phyloP scores from a whole-genome alignment of 768 basidiomycete species.

The Daedaleopsis sinensis region DNA sequence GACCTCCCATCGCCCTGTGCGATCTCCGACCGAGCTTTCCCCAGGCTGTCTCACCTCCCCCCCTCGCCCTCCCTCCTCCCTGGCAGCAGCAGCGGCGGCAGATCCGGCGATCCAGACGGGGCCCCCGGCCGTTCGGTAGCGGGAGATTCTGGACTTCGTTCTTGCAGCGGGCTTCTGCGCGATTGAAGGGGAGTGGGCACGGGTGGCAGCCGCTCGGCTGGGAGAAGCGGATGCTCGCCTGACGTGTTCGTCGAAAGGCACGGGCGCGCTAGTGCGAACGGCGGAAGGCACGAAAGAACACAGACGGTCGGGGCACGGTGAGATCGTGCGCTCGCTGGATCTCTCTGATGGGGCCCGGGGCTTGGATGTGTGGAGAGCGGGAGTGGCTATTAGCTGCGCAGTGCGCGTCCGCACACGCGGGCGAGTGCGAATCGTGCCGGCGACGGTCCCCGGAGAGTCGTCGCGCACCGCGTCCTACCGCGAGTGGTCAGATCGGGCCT shows the following conservation, averaged over 20 bases:
- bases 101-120: not conserved
- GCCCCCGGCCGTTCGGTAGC: constrained; percentile 2
- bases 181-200: not conserved
- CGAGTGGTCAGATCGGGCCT: not conserved
- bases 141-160: constrained; percentile 10
- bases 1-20: not conserved
- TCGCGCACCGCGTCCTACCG: not conserved
- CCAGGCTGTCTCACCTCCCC: too few relatives aligned
- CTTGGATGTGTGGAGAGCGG: not conserved
- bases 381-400: not conserved
- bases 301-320: not conserved
- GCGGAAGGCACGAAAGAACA: too few relatives aligned
- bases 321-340: not conserved
- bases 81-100: not conserved
- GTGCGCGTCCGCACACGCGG: not conserved
- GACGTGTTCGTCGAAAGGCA: not conserved
- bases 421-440: not conserved
- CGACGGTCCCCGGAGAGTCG: constrained; percentile 1
- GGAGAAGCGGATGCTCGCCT: not conserved
- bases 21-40: too few relatives aligned
- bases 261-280: not conserved
- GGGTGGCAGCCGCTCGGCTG: constrained; percentile 7
- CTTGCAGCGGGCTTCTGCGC: constrained; percentile 3
- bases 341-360: not conserved
- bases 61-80: not conserved